Evolutionary conservation across 2,329 filamentous ascomycete genomes (phyloP).

Genomic region (Fusarium lateritium): DNA sequence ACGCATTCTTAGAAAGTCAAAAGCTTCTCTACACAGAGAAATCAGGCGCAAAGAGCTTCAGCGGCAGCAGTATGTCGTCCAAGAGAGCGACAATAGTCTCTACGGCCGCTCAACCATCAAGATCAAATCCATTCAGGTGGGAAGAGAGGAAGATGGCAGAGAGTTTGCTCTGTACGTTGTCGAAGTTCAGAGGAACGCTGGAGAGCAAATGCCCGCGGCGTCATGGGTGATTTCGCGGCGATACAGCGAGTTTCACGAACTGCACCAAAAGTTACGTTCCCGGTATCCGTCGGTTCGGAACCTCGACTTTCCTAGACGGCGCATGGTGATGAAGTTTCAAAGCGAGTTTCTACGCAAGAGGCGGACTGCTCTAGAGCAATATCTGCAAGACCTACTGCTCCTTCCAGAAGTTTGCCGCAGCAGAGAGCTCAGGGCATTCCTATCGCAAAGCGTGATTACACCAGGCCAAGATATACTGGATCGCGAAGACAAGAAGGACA

Average conservation of each 20-base stretch:
- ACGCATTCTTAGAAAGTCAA: slow-evolving; percentile 92
- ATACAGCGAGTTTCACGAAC: slow-evolving; percentile 97
- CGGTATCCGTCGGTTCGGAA: slow-evolving; percentile 90
- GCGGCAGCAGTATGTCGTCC: slow-evolving; percentile 94
- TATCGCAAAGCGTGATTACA: slow-evolving; percentile 88
- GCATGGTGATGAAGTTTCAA: slow-evolving; percentile 96
- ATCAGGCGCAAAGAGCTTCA: slow-evolving; percentile 95
- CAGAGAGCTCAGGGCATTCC: slow-evolving; percentile 89
- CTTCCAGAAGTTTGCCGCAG: slow-evolving; percentile 95
- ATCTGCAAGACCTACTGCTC: slow-evolving; percentile 84
- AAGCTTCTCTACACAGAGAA: slow-evolving; percentile 91
- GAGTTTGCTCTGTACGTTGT: slow-evolving; percentile 95
- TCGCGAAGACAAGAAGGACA: slow-evolving; percentile 81
- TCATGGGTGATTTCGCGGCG: slow-evolving; percentile 93
- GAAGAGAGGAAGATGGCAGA: slow-evolving; percentile 90
- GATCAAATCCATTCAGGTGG: slow-evolving; percentile 94
- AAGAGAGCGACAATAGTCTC: slow-evolving; percentile 97
- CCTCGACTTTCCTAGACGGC: slow-evolving; percentile 91
- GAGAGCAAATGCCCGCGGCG: slow-evolving; percentile 96
- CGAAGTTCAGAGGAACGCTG: slow-evolving; percentile 90
- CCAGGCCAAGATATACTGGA: slow-evolving; percentile 71
- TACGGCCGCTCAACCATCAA: slow-evolving; percentile 91
- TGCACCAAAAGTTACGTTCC: slow-evolving; percentile 89
- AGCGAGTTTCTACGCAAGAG: slow-evolving; percentile 95
- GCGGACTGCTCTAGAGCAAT: slow-evolving; percentile 85